phyloP scores from a whole-genome alignment of 2,329 filamentous ascomycete species.

The Stagonosporopsis rhizophila region DNA sequence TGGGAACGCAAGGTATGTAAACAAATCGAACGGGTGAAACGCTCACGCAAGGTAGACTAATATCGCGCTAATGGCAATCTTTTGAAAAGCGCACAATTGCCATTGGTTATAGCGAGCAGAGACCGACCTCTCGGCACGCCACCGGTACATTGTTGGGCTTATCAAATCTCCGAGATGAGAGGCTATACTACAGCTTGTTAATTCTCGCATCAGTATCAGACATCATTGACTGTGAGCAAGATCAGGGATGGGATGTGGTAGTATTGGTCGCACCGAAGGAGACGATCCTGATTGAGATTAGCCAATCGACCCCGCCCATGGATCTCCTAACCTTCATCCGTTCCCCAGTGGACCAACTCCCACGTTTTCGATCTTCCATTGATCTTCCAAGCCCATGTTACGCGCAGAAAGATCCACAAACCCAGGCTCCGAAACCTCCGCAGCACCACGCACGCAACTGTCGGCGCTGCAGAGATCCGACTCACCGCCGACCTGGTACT shows the following conservation, averaged over 20 bases:
- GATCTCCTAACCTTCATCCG: not conserved
- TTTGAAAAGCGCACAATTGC: not conserved
- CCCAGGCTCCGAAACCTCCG: not conserved
- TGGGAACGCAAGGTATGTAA: not conserved
- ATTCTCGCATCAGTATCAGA: not conserved
- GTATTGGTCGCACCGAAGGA: not conserved
- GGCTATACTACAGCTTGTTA: not conserved
- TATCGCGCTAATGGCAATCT: not conserved
- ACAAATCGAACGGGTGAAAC: not conserved
- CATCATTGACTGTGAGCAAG: not conserved
- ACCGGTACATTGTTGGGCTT: not conserved
- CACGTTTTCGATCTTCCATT: too few relatives aligned
- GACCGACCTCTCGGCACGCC: conserved; percentile 1
- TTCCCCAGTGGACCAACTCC: not conserved
- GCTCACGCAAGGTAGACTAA: not conserved
- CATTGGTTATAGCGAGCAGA: not conserved
- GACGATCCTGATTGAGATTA: not conserved
- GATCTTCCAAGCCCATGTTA: too few relatives aligned
- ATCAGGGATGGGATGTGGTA: not conserved
- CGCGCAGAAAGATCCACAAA: not conserved
- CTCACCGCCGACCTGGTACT: not conserved
- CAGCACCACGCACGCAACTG: not conserved
- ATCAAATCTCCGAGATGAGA: not conserved
- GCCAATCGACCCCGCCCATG: not conserved
- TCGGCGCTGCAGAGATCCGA: not conserved